Conservation (phyloP, 371 early-diverging fungal species). For the Mortierella polycephala region DNA sequence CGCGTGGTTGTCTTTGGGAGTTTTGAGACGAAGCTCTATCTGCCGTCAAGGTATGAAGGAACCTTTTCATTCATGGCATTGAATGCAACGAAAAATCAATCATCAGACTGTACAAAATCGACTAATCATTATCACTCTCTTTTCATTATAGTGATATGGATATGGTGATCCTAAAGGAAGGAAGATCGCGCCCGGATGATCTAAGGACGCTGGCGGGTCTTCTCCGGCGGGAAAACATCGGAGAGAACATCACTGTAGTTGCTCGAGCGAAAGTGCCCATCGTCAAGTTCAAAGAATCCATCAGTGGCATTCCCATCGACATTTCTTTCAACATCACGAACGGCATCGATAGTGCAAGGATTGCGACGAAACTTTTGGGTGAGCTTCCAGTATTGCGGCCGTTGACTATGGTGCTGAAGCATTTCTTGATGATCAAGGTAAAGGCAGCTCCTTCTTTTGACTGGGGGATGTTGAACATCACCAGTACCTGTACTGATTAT, state of each 20-base stretch:
- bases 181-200: constrained; percentile 3
- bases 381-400: constrained; percentile 35
- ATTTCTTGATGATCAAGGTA: constrained; percentile 32
- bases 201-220: constrained; percentile 44
- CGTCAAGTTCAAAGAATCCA: constrained; percentile 73
- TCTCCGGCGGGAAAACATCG: constrained; percentile 18
- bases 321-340: constrained; percentile 51
- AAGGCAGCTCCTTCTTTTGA: background rate
- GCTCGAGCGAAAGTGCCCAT: constrained; percentile 85
- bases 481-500: too few relatives aligned
- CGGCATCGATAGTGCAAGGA: constrained; percentile 26
- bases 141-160: constrained; percentile 37
- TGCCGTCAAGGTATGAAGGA: constrained; percentile 84
- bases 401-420: constrained; percentile 40
- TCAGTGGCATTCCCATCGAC: constrained; percentile 32
- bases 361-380: constrained; percentile 20
- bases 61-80: background rate
- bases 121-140: background rate
- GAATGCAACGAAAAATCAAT: background rate
- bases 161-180: constrained; percentile 26
- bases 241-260: constrained; percentile 49
- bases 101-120: background rate
- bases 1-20: constrained; percentile 84
- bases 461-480: background rate
- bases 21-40: constrained; percentile 83